Evolutionary conservation across 352 stramenopile species (phyloP), one percentile per base, ranked within the genome.

Genomic region (Globisporangium yorkense): DNA sequence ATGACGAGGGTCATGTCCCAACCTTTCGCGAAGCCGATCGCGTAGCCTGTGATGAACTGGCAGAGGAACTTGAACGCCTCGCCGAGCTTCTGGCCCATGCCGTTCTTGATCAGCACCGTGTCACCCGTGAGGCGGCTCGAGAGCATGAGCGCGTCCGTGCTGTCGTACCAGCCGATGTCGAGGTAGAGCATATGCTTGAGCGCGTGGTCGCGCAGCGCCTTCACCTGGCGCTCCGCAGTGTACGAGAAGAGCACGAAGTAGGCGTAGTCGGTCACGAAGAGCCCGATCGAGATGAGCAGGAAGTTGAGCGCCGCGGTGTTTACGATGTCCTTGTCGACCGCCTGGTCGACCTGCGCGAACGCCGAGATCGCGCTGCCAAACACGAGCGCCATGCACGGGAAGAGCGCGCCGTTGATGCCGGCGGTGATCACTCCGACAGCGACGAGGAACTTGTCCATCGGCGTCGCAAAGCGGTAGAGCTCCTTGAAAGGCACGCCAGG

Each of bases 1-100:
- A 74, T 74, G 15, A 66, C 45, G 15, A 74, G 51, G 7, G 55
- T 49, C 15, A 74, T 51, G 47, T 74, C 64, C 67, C 67, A 74
- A 7, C 65, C 67, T 13, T 63, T 54, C 24, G 51, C 27, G 40
- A 74, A 71, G 39, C 65, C 67, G 51, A 74, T 66, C 8, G 56
- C 29, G 48, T 67, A 72, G 13, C 56, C 54, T 9, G 16, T 29
- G 10, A 59, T 16, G 27, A 59, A 59, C 44, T 31, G 44, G 18
- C 43, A 48, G 8, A 27, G 10, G 43, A 29, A 48, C 20, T 48
- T 48, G 20, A 27, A 31, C 20, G 44, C n/a, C n/a, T 49, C 44
- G 9, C 44, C 44, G 33, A 72, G 51, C 59, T 72, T 72, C 18
- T 63, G 51, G 33, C 63, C 63, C 63, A 72, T 72, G 46, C 62